Conservation (phyloP, 192 early-diverging fungal species). For the Linnemannia zychae region DNA sequence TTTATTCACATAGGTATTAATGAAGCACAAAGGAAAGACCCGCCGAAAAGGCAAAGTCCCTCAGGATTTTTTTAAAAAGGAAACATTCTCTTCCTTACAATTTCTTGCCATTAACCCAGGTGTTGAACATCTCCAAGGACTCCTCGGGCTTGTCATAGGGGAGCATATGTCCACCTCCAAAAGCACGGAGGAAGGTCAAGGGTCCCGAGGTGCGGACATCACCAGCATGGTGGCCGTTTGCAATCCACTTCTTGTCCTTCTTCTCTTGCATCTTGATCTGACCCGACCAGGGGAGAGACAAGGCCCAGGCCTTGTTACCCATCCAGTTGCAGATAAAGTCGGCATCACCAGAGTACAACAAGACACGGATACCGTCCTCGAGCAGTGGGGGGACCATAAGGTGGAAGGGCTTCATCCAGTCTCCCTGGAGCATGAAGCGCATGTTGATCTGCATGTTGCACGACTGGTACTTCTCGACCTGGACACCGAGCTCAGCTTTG, state of each 20-base stretch:
- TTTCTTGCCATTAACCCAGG: slow-evolving; percentile 73
- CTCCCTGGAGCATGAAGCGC: slow-evolving; percentile 51
- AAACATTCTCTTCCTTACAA: slow-evolving; percentile 14
- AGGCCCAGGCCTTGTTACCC: slow-evolving; percentile 93
- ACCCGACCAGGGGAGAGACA: slow-evolving; percentile 89
- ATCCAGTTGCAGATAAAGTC: slow-evolving; percentile 96
- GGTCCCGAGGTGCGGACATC: slow-evolving; percentile 77
- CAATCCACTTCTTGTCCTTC: slow-evolving; percentile 78
- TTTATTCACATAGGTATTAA: no score
- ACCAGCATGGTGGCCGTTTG: slow-evolving; percentile 70
- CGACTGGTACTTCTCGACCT: slow-evolving; percentile 72
- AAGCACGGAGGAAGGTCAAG: slow-evolving; percentile 90
- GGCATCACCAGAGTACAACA: slow-evolving; percentile 94
- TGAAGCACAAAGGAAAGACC: no score
- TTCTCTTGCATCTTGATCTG: slow-evolving; percentile 76
- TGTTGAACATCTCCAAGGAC: slow-evolving; percentile 89
- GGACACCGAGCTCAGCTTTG: slow-evolving; percentile 82
- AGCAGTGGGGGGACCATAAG: slow-evolving; percentile 77
- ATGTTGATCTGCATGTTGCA: slow-evolving; percentile 90
- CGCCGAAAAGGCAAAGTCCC: neutral
- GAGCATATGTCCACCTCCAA: slow-evolving; percentile 90
- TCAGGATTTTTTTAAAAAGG: neutral
- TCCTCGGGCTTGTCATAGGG: slow-evolving; percentile 94
- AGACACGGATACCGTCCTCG: slow-evolving; percentile 82
- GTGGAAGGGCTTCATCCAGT: slow-evolving; percentile 86